Evolutionary conservation across 306 rosid genomes (phyloP).

Genomic region (Vigna nakashimae): DNA sequence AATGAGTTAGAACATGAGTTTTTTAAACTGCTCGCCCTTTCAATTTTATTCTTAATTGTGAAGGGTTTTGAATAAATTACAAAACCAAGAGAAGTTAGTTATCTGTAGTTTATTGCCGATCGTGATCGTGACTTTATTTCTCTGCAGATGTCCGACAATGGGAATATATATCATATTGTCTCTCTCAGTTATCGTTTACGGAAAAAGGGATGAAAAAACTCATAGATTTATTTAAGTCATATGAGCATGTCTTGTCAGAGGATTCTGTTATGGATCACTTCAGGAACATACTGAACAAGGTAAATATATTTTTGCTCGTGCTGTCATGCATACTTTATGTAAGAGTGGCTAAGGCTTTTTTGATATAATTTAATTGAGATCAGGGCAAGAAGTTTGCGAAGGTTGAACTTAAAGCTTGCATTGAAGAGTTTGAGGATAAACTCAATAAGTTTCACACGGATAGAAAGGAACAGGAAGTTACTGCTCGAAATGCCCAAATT

Average conservation of each 20-base stretch:
- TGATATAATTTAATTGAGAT: conserved; percentile 22
- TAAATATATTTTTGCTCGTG: conserved; percentile 26
- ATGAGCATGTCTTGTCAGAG: conserved; percentile 78
- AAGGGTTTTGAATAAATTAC: conserved; percentile 23
- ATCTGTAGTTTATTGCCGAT: conserved; percentile 15
- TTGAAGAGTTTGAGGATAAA: conserved; percentile 97
- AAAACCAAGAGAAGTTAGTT: background rate
- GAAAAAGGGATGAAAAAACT: conserved; percentile 95
- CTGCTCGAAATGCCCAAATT: conserved; percentile 79
- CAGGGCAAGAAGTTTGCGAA: conserved; percentile 96
- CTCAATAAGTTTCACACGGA: conserved; percentile 78
- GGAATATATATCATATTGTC: conserved; percentile 91
- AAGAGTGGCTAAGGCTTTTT: conserved; percentile 20
- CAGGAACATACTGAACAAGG: conserved; percentile 83
- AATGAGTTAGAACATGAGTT: background rate
- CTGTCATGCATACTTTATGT: conserved; percentile 33
- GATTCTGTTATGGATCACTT: conserved; percentile 89
- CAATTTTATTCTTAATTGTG: background rate
- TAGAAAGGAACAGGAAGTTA: conserved; percentile 84
- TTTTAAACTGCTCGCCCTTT: background rate
- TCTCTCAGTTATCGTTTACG: conserved; percentile 91
- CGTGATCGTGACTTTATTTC: conserved; percentile 27
- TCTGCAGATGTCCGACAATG: conserved; percentile 81
- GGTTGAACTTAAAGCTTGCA: conserved; percentile 74
- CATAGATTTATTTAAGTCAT: conserved; percentile 83